Conservation (phyloP, 495 filamentous ascomycete genomes). For the Daldinia childiae region DNA sequence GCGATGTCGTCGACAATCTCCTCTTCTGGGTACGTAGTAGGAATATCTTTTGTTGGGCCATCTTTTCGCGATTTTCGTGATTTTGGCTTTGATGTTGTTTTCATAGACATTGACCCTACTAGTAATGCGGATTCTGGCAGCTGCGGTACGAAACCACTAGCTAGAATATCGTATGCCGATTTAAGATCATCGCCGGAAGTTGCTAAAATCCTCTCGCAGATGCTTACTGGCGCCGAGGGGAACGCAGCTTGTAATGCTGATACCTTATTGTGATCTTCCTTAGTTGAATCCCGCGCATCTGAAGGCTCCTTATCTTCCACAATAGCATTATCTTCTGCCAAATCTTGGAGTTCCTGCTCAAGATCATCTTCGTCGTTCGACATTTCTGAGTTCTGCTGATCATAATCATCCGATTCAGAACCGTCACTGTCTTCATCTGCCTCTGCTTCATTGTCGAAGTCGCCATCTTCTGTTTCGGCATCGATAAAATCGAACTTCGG, state of each 20-base stretch:
- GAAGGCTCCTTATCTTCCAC: conserved; percentile 32
- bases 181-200: conserved; percentile 32
- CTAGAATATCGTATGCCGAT: conserved; percentile 23
- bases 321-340: conserved; percentile 32
- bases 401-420: conserved; percentile 32
- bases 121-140: conserved; percentile 22
- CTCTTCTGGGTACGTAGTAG: conserved; percentile 2
- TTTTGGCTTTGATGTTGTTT: neutral
- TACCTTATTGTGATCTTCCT: conserved; percentile 44
- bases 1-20: neutral
- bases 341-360: conserved; percentile 32
- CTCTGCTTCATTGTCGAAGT: conserved; percentile 44
- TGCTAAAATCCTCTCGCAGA: conserved; percentile 45
- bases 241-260: conserved; percentile 50
- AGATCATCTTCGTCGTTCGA: conserved; percentile 47
- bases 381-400: conserved; percentile 30
- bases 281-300: conserved; percentile 12
- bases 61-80: neutral
- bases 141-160: conserved; percentile 19
- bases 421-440: conserved; percentile 14
- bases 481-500: conserved; percentile 25
- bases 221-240: conserved; percentile 39
- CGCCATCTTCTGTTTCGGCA: conserved; percentile 34
- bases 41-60: neutral
- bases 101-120: neutral